A percentile compares a stretch with the other conserved stretches of the same genome.
Evolutionary conservation across 2,329 filamentous ascomycete species (phyloP).

Genomic region (Ustulina deusta): DNA sequence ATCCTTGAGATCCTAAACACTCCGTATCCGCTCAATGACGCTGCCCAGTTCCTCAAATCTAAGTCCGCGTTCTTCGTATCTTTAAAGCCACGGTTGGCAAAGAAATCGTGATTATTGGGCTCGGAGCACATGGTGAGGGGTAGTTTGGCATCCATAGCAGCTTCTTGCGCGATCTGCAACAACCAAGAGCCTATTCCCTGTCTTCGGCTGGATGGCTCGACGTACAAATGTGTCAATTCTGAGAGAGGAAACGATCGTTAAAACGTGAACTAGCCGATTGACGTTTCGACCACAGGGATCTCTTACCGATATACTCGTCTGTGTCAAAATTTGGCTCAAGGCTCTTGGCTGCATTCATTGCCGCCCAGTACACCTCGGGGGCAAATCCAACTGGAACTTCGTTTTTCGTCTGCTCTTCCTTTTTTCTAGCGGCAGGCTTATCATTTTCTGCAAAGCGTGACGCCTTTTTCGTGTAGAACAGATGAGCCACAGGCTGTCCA

Average conservation of each 20-base stretch:
- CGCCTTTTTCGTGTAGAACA: conserved; percentile 20
- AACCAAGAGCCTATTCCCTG: conserved; percentile 31
- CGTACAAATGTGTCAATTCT: conserved; percentile 34
- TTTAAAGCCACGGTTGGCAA: conserved; percentile 27
- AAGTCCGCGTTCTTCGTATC: conserved; percentile 30
- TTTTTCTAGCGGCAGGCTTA: neutral
- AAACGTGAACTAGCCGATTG: neutral
- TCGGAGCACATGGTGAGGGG: conserved; percentile 28
- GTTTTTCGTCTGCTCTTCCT: neutral
- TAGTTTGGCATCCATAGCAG: conserved; percentile 8
- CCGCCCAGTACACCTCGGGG: conserved; percentile 21
- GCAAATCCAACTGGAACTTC: conserved; percentile 11
- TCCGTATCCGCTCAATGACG: conserved; percentile 32
- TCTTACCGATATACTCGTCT: conserved; percentile 31
- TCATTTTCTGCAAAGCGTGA: neutral
- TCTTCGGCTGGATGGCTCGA: conserved; percentile 30
- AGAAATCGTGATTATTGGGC: conserved; percentile 34
- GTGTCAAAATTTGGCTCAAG: conserved; percentile 18
- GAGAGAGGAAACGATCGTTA: neutral
- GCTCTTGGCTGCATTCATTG: conserved; percentile 12
- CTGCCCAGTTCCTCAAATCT: conserved; percentile 29
- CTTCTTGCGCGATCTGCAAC: conserved; percentile 11
- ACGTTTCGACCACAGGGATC: neutral
- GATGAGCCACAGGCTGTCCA: conserved; percentile 22
- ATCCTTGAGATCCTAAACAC: conserved; percentile 34